Conservation (phyloP, 192 early-diverging fungal species). For the Backusella macrospora region DNA sequence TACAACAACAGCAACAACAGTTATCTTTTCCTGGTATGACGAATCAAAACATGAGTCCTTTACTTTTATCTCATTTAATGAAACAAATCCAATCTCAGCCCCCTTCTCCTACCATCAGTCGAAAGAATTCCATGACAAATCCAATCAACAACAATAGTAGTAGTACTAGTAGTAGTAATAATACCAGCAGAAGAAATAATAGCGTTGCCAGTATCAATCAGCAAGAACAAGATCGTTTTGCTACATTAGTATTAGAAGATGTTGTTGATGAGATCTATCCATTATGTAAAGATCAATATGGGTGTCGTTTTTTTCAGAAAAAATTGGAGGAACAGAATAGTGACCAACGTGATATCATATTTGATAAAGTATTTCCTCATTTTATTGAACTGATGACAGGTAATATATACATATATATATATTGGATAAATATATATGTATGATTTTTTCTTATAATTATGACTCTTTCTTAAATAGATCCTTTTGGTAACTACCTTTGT, state of each 20-base stretch:
- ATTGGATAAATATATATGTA: neutral
- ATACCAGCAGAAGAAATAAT: slow-evolving; percentile 2
- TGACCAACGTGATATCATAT: slow-evolving; percentile 65
- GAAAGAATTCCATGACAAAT: slow-evolving; percentile 27
- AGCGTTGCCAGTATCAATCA: neutral
- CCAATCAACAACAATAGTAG: slow-evolving; percentile 22
- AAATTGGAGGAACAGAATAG: slow-evolving; percentile 79
- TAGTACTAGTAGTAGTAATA: neutral
- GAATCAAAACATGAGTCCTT: slow-evolving; percentile 1
- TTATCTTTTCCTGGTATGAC: neutral
- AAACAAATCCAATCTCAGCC: neutral
- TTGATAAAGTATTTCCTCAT: slow-evolving; percentile 69
- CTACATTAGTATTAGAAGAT: slow-evolving; percentile 67
- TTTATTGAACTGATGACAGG: slow-evolving; percentile 83
- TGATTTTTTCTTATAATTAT: neutral
- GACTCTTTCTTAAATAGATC: slow-evolving; percentile 57
- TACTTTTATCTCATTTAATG: slow-evolving; percentile 11
- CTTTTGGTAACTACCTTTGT: slow-evolving; percentile 92
- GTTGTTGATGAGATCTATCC: slow-evolving; percentile 72
- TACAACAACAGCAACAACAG: slow-evolving; percentile 33
- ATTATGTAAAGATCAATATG: slow-evolving; percentile 87
- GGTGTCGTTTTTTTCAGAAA: slow-evolving; percentile 85
- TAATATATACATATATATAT: slow-evolving; percentile 26
- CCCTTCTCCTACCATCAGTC: neutral
- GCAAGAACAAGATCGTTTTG: slow-evolving; percentile 58